Evolutionary conservation across 495 filamentous ascomycete genomes (phyloP).

Genomic region (Penicillium cinerascens): DNA sequence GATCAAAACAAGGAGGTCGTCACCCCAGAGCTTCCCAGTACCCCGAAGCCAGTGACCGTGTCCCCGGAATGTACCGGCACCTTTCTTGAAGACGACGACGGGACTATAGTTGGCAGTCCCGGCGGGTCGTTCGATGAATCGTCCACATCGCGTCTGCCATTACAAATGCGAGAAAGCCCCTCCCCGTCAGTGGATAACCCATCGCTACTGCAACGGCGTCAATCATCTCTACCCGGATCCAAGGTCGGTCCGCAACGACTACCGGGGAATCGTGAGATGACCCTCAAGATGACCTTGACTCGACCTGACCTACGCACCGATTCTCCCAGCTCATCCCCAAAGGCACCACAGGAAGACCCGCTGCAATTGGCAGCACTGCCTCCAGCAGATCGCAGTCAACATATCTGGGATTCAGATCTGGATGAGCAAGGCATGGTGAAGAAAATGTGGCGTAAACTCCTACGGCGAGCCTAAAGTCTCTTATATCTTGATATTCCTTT

Average conservation of each 20-base stretch:
- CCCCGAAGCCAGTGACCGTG: conserved; percentile 4
- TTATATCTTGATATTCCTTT: conserved; percentile 1
- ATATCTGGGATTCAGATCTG: conserved; percentile 42
- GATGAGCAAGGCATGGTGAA: conserved; percentile 47
- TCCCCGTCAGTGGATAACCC: conserved; percentile 16
- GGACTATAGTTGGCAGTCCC: conserved; percentile 27
- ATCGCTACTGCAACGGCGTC: conserved; percentile 16
- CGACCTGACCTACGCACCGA: conserved; percentile 75
- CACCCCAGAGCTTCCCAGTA: conserved; percentile 13
- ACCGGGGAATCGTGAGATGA: conserved; percentile 71
- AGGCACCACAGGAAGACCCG: conserved; percentile 53
- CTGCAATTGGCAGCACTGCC: conserved; percentile 52
- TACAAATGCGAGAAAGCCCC: conserved; percentile 10
- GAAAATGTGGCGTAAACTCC: conserved; percentile 53
- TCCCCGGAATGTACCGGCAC: conserved; percentile 27
- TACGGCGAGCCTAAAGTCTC: conserved; percentile 29
- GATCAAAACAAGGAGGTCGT: conserved; percentile 36
- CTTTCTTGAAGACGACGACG: conserved; percentile 47
- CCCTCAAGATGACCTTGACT: conserved; percentile 89
- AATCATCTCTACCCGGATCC: conserved; percentile 16
- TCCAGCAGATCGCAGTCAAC: conserved; percentile 39
- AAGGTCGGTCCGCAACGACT: conserved; percentile 19
- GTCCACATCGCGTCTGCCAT: neutral
- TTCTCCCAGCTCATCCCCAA: conserved; percentile 51
- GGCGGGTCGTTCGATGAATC: conserved; percentile 17